Base-by-base conservation (phyloP, 1,284 basidiomycete species). In the Blastosporella zonata region DNA sequence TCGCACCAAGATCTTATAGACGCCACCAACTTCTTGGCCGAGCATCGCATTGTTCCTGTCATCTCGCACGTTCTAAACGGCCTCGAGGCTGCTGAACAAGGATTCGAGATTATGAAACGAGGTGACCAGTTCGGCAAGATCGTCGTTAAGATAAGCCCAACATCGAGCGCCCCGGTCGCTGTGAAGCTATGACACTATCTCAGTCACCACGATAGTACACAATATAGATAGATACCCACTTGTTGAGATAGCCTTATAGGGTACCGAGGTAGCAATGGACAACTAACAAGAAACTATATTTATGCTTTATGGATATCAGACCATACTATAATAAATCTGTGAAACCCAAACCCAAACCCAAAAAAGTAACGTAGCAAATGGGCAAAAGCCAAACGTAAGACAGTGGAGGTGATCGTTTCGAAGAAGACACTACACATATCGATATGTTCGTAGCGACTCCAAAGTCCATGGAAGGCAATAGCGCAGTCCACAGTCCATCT, bases 121-220 rank as follows among this genome's bases (percentile, higher is more conserved):
- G 85, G 84, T 3, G 71, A 73, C 7, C 86, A 87, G 56, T 88
- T 90, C 59, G 89, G 90, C 17, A 91, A 91, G 66, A 77, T 92
- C 27, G 82, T 89, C 31, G 67, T 90, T 33, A 68, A 59, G 52
- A 48, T 73, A n/a, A 51, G 48, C 13, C 28, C 41, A 13, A 27
- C n/a, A 2, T 25, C 38, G 8, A 36, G 28, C 15, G 20, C 23
- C 17, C 17, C 15, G 7, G n/a, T 22, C n/a, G 44, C 22, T 17
- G 23, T 31, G 10, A 52, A 45, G 9, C 25, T 52, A 43, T 52
- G 25, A 52, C 7, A 8, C 38, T 15, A 46, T 17, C 7, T 20
- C 27, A 21, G 2, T 36, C 13, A 4, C 13, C 36, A 35, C 25
- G n/a, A 1, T 27, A 27, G 9, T 27, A 27, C 25, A 27, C 25